phyloP scores from a whole-genome alignment of 768 basidiomycete genomes.

The Panaeolus papilionaceus region DNA sequence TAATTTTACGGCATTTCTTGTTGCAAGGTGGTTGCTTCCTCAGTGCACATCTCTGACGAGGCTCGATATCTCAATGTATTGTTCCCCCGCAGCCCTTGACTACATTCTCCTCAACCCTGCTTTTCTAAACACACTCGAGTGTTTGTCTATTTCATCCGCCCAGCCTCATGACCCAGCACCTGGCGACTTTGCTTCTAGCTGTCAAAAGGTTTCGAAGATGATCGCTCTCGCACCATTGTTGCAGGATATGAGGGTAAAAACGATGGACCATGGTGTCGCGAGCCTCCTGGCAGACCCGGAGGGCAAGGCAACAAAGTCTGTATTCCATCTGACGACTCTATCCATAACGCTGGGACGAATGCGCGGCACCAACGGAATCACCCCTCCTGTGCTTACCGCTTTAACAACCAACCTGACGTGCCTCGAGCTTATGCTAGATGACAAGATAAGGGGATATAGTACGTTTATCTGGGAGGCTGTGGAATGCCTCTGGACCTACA shows the following conservation, averaged over 20 bases:
- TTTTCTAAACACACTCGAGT: not conserved
- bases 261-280: not conserved
- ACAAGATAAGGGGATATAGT: no score
- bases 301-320: not conserved
- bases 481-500: no score
- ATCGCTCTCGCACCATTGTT: not conserved
- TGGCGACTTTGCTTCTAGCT: not conserved
- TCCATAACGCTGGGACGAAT: not conserved
- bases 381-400: not conserved
- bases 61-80: not conserved
- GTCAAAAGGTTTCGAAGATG: not conserved
- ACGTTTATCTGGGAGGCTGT: no score
- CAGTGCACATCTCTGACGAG: not conserved
- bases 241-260: not conserved
- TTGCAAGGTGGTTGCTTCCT: not conserved
- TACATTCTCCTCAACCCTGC: not conserved
- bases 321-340: not conserved
- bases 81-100: not conserved
- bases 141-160: not conserved
- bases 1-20: not conserved
- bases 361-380: not conserved
- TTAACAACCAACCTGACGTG: not conserved
- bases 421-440: no score
- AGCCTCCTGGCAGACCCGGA: not conserved
- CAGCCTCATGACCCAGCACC: not conserved